Evolutionary conservation across 768 basidiomycete species (phyloP).

Genomic region (Trametes cubensis): DNA sequence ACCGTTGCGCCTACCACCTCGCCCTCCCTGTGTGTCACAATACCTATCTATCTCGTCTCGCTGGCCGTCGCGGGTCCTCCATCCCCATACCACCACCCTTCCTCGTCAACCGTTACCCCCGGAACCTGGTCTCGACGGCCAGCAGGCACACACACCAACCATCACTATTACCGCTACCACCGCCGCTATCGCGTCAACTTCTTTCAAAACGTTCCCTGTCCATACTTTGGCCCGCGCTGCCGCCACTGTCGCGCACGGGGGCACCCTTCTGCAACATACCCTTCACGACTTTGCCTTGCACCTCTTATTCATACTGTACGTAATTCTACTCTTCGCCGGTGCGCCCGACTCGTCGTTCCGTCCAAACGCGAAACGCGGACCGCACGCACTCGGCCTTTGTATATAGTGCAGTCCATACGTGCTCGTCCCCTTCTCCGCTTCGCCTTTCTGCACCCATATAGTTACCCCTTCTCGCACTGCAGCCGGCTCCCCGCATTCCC

Average conservation of each 20-base stretch:
- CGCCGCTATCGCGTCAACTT: background rate
- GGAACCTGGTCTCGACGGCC: conserved; percentile 21
- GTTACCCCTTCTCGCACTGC: background rate
- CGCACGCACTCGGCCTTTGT: background rate
- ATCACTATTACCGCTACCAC: background rate
- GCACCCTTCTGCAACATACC: background rate
- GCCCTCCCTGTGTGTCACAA: background rate
- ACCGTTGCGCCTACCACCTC: background rate
- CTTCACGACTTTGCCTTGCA: background rate
- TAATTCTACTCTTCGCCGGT: conserved; percentile 2
- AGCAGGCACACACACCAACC: conserved; percentile 5
- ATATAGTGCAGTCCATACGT: background rate
- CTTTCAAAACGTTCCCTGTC: background rate
- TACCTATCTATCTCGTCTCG: conserved; percentile 3
- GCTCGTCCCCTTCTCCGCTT: background rate
- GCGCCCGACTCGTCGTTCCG: background rate
- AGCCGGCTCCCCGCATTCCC: no score
- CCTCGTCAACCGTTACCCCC: no score
- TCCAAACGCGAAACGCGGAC: background rate
- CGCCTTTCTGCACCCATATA: background rate
- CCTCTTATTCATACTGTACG: conserved; percentile 2
- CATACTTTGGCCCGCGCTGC: background rate
- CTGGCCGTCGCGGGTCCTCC: conserved; percentile 14
- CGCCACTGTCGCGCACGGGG: background rate
- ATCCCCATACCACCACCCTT: no score